These are phyloP conservation scores for Aspergillus sparsus DNA, from an alignment of 495 filamentous ascomycete species.

Conservation along the genomic window DNA sequence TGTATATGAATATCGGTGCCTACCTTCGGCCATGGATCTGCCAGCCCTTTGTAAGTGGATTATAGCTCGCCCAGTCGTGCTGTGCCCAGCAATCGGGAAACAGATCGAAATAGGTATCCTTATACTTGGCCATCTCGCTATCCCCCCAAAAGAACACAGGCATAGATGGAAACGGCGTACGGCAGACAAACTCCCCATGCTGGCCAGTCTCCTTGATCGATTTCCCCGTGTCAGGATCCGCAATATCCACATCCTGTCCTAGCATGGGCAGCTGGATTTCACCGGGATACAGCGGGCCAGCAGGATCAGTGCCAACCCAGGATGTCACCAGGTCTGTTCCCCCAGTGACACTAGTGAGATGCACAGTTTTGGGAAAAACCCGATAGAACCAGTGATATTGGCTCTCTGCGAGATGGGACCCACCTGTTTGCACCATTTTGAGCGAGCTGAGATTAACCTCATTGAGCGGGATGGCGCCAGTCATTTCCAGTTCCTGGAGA, in stretches of 20 bases:
- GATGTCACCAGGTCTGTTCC: conserved; percentile 76
- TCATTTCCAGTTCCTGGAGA: conserved; percentile 66
- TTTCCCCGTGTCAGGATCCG: neutral
- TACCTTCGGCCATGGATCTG: neutral
- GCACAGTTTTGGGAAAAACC: conserved; percentile 61
- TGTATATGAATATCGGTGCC: neutral
- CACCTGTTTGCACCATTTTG: conserved; percentile 62
- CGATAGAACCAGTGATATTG: conserved; percentile 85
- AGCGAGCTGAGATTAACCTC: conserved; percentile 62
- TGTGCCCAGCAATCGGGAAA: conserved; percentile 35
- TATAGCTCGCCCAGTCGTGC: conserved; percentile 1
- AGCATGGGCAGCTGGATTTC: conserved; percentile 65
- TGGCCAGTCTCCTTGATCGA: conserved; percentile 46
- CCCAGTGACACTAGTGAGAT: conserved; percentile 72
- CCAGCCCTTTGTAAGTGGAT: neutral
- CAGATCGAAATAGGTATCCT: conserved; percentile 68
- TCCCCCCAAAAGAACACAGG: conserved; percentile 73
- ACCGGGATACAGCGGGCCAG: conserved; percentile 69
- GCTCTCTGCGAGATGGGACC: conserved; percentile 73
- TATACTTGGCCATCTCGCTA: conserved; percentile 56
- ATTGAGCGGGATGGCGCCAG: conserved; percentile 56
- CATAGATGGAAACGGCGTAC: conserved; percentile 69
- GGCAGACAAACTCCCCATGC: conserved; percentile 72
- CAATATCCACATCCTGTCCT: conserved; percentile 34
- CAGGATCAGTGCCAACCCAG: conserved; percentile 66